phyloP scores from a whole-genome alignment of 192 early-diverging fungal genomes.

The Obelidium mucronatum region DNA sequence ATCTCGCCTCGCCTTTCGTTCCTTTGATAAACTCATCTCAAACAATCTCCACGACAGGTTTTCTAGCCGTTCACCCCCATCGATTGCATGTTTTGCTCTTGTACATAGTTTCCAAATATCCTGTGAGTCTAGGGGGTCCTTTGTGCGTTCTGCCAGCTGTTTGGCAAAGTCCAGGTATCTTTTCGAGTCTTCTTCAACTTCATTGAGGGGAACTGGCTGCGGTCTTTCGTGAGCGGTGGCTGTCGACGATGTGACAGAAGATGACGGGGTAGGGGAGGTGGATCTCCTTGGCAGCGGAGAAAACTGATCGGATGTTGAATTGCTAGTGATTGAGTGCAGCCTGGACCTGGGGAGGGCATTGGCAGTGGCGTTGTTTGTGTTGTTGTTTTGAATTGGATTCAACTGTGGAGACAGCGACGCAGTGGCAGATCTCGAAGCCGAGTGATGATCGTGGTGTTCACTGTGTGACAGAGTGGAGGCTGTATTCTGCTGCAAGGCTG shows the following conservation, averaged over 20 bases:
- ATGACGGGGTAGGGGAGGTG: not conserved
- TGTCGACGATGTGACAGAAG: not conserved
- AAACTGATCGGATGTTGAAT: no score
- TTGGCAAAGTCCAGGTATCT: slow-evolving; percentile 25
- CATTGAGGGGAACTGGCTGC: slow-evolving; percentile 5
- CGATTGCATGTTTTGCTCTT: slow-evolving; percentile 31
- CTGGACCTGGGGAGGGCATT: not conserved
- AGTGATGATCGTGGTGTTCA: not conserved
- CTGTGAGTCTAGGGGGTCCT: slow-evolving; percentile 24
- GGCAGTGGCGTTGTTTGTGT: no score
- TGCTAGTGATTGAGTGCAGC: not conserved
- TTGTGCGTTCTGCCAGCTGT: slow-evolving; percentile 8
- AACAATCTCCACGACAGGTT: slow-evolving; percentile 30
- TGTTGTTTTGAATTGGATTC: no score
- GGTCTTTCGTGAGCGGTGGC: not conserved
- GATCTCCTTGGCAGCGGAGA: not conserved
- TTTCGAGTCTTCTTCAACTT: slow-evolving; percentile 34
- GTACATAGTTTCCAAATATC: slow-evolving; percentile 34
- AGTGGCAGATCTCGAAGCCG: not conserved
- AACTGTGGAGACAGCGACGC: not conserved
- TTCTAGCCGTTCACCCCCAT: slow-evolving; percentile 30
- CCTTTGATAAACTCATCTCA: slow-evolving; percentile 28
- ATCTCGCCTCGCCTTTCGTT: slow-evolving; percentile 21
- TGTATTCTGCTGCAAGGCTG: not conserved
- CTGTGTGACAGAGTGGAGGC: not conserved